Conservation (phyloP, 441 rosid species). For the Jatropha multifida region DNA sequence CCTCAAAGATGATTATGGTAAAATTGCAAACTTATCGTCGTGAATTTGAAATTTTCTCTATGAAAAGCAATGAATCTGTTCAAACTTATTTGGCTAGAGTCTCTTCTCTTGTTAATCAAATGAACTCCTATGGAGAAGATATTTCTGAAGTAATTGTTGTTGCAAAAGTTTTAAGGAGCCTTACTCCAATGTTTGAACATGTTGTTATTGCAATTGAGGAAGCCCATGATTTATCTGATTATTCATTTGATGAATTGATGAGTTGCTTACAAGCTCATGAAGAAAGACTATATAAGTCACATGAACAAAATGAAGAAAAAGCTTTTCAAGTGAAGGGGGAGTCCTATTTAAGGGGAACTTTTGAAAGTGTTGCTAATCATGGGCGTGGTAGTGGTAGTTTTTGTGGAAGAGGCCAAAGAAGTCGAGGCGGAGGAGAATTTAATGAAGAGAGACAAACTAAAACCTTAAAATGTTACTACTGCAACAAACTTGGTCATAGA, state of each 20-base stretch:
- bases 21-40: background rate
- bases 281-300: background rate
- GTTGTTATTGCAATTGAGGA: background rate
- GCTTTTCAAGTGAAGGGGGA: background rate
- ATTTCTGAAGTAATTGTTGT: background rate
- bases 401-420: background rate
- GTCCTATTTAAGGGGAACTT: background rate
- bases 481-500: background rate
- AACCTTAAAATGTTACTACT: background rate
- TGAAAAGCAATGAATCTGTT: background rate
- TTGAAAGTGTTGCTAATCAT: background rate
- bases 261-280: constrained; percentile 6
- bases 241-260: constrained; percentile 11
- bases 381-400: background rate
- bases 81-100: background rate
- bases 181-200: background rate
- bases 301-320: background rate
- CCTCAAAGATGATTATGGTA: background rate
- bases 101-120: background rate
- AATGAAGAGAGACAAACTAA: background rate
- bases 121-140: background rate
- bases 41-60: background rate
- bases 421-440: background rate
- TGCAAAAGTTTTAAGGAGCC: constrained; percentile 5
- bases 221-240: background rate